These are phyloP conservation scores for Gautieria morchelliformis DNA, from an alignment of 768 basidiomycete genomes.

Conservation along the genomic window DNA sequence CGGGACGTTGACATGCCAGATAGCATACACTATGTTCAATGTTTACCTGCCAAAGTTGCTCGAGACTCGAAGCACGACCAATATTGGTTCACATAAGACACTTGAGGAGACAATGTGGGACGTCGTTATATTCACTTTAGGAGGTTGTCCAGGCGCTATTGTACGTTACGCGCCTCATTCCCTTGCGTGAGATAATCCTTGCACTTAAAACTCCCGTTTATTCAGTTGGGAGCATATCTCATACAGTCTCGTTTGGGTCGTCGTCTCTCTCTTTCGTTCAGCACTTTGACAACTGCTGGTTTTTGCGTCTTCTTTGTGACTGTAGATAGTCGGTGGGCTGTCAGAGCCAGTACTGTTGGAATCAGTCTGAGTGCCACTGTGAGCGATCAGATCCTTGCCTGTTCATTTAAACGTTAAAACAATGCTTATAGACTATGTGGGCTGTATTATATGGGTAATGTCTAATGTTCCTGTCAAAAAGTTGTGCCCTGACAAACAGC, in stretches of 20 bases:
- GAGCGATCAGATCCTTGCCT: slow-evolving; percentile 9
- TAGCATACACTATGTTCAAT: slow-evolving; percentile 89
- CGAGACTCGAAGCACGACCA: slow-evolving; percentile 39
- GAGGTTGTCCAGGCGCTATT: slow-evolving; percentile 76
- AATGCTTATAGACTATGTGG: slow-evolving; percentile 57
- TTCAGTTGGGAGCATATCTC: slow-evolving; percentile 75
- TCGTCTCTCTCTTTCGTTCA: slow-evolving; percentile 61
- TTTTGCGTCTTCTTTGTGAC: slow-evolving; percentile 64
- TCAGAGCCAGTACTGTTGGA: slow-evolving; percentile 62
- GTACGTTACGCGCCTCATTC: slow-evolving; percentile 32
- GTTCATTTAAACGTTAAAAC: background rate
- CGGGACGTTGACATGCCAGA: background rate
- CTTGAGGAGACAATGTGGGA: slow-evolving; percentile 68
- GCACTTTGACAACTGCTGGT: slow-evolving; percentile 65
- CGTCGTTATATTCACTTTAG: slow-evolving; percentile 77
- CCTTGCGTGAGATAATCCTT: background rate
- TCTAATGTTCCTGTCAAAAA: background rate
- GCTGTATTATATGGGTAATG: slow-evolving; percentile 67
- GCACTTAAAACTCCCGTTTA: background rate
- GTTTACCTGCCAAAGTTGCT: slow-evolving; percentile 82
- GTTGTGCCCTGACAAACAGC: background rate
- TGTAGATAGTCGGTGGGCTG: slow-evolving; percentile 45
- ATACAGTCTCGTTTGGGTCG: slow-evolving; percentile 62
- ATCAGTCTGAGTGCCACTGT: slow-evolving; percentile 72
- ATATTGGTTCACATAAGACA: slow-evolving; percentile 27